These are phyloP conservation scores for Hysterium pulicare DNA, from an alignment of 2,329 filamentous ascomycete genomes.

Conservation along the genomic window DNA sequence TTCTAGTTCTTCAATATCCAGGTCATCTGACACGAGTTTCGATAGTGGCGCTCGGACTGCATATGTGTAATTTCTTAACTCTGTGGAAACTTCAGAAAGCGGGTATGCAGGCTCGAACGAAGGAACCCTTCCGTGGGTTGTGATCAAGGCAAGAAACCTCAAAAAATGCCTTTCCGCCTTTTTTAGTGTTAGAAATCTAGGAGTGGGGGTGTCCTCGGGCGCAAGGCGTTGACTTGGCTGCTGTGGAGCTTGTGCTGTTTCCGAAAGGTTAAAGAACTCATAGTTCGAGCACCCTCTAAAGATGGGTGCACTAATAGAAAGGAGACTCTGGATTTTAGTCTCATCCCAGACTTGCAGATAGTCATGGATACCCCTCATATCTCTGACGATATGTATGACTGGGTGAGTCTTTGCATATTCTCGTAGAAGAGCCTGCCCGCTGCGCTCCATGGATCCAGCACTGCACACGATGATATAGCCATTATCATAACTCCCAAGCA, in stretches of 20 bases:
- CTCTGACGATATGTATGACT: constrained; percentile 67
- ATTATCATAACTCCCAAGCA: constrained; percentile 57
- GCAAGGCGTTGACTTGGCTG: no score
- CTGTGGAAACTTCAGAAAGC: constrained; percentile 58
- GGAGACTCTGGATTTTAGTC: constrained; percentile 55
- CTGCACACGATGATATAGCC: constrained; percentile 70
- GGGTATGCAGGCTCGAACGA: constrained; percentile 64
- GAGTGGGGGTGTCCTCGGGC: constrained; percentile 34
- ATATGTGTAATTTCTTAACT: constrained; percentile 63
- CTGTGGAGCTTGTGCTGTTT: constrained; percentile 41
- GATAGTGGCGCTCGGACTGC: constrained; percentile 61
- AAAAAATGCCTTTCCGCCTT: constrained; percentile 66
- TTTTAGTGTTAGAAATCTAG: constrained; percentile 65
- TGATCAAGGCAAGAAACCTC: constrained; percentile 63
- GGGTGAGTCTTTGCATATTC: constrained; percentile 64
- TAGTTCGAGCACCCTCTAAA: constrained; percentile 67
- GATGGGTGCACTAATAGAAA: constrained; percentile 56
- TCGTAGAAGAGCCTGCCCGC: constrained; percentile 57
- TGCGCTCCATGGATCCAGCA: constrained; percentile 64
- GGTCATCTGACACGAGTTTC: constrained; percentile 50
- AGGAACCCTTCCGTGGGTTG: constrained; percentile 52
- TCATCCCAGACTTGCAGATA: constrained; percentile 56
- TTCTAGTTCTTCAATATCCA: constrained; percentile 64
- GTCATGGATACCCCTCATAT: constrained; percentile 60
- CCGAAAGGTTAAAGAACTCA: constrained; percentile 73